A percentile compares a stretch with the other conserved stretches of the same genome.
Evolutionary conservation across 805 yeast species (phyloP).

Genomic region (Metschnikowia anglica): DNA sequence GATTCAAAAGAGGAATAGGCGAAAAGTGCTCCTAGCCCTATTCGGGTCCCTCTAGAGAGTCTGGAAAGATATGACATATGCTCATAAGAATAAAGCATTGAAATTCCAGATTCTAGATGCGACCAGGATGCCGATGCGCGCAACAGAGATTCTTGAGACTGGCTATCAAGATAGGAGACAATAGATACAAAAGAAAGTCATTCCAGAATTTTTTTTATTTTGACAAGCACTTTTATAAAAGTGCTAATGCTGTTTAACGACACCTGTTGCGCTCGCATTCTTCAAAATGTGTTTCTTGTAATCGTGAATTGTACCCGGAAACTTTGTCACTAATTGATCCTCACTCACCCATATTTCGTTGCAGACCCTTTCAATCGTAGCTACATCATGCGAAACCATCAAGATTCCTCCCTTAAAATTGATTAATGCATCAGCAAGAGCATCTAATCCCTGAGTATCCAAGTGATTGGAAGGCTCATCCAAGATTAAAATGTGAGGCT

Average conservation of each 20-base stretch:
- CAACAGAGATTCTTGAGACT: neutral
- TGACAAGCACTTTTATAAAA: too few species aligned
- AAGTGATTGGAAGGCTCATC: constrained; percentile 99
- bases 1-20: constrained; percentile 67
- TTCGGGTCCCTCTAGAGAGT: constrained; percentile 33
- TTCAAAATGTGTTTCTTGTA: constrained; percentile 85
- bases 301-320: constrained; percentile 79
- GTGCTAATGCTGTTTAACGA: constrained; percentile 82
- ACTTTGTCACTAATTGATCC: constrained; percentile 71
- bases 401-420: constrained; percentile 92
- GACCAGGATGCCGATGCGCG: neutral
- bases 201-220: neutral
- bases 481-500: constrained; percentile 86
- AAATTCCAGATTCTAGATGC: neutral
- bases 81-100: neutral
- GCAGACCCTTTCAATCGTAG: constrained; percentile 84
- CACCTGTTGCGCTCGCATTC: constrained; percentile 81
- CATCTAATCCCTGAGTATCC: constrained; percentile 98
- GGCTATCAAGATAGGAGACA: neutral
- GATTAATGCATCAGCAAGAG: constrained; percentile 83
- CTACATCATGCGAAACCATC: constrained; percentile 97
- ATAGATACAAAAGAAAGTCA: neutral
- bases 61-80: constrained; percentile 7
- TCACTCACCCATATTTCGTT: constrained; percentile 96
- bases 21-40: constrained; percentile 44